Percentiles rank a stretch among this genome's conserved stretches.
These are phyloP conservation scores for Penicillium daleae DNA, from an alignment of 495 filamentous ascomycete species.

Conservation along the genomic window DNA sequence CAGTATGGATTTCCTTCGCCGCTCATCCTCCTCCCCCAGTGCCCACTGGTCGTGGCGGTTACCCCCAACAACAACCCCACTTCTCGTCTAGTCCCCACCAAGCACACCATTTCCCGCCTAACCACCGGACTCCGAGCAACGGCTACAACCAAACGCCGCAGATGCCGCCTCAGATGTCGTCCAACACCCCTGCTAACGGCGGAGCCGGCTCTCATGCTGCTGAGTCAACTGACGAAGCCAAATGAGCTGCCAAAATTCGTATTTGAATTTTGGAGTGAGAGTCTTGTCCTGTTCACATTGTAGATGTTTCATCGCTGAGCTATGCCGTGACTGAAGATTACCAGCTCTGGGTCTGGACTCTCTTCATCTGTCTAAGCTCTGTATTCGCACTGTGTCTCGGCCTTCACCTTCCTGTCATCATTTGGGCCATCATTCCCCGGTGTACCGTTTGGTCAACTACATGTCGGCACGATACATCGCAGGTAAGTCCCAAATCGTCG, in stretches of 20 bases:
- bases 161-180: conserved; percentile 49
- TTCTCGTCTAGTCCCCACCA: conserved; percentile 69
- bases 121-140: conserved; percentile 61
- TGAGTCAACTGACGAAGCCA: conserved; percentile 57
- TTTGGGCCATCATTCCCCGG: conserved; percentile 1
- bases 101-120: conserved; percentile 65
- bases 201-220: conserved; percentile 42
- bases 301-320: conserved; percentile 9
- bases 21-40: conserved; percentile 39
- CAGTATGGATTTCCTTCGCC: not conserved
- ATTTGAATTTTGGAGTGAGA: conserved; percentile 10
- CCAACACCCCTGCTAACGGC: conserved; percentile 45
- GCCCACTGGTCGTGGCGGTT: conserved; percentile 60
- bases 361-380: conserved; percentile 5
- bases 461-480: conserved; percentile 14
- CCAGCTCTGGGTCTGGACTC: conserved; percentile 4
- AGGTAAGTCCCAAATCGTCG: conserved; percentile 2
- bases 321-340: conserved; percentile 7
- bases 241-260: conserved; percentile 49
- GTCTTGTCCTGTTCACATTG: conserved; percentile 17
- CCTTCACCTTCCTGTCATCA: conserved; percentile 2
- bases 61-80: conserved; percentile 61
- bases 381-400: not conserved
- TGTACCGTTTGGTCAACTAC: conserved; percentile 11
- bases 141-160: conserved; percentile 61